Base-by-base conservation (phyloP, 2,329 filamentous ascomycete genomes). In the Aspergillus cejpii region DNA sequence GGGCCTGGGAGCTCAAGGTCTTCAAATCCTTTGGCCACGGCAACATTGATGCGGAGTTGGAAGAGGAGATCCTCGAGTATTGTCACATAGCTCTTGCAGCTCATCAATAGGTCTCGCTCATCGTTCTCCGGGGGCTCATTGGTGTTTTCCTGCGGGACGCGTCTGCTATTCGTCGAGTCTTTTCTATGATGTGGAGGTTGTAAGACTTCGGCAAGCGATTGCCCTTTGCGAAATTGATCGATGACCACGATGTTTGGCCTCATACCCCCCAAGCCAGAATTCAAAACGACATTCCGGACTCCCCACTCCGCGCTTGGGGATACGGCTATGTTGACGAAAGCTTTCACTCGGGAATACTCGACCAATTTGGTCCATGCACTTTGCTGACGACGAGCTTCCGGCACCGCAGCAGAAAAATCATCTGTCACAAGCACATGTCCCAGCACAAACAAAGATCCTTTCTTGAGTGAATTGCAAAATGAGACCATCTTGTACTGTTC, bases 391-490 rank as follows among this genome's bases (percentile, higher is more conserved):
- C 85, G 84, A 3, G 86, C 87, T 64, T 94, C 88, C 4, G 86
- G 80, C 6, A 94, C 85, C 3, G 87, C 85, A 2, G 77, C 76
- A 15, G 79, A 78, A 58, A 94, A 94, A 60, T 94, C 85, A 48
- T 87, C 78, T 0, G 86, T 88, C 2, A 94, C 87, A 47, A 94
- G 89, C 34, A 94, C 86, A 65, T 94, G 88, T 0, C 87, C 88
- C 1, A 94, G 74, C 7, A 94, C 85, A 62, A 92, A 94, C 1
- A 94, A 66, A 0, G 81, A 83, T 0, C 88, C 89, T 59, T 94
- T 94, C 63, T 94, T 94, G 62, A 94, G 71, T 0, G 87, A 89
- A 63, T 94, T 94, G 67, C 88, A 94, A 55, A 94, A 94, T 47
- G 90, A 86, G 2, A 94, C 91, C 31, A 94, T 76, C 33, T 86